Base-by-base conservation (phyloP, 73 alveolate species). In the Paraurostyla sp. region DNA sequence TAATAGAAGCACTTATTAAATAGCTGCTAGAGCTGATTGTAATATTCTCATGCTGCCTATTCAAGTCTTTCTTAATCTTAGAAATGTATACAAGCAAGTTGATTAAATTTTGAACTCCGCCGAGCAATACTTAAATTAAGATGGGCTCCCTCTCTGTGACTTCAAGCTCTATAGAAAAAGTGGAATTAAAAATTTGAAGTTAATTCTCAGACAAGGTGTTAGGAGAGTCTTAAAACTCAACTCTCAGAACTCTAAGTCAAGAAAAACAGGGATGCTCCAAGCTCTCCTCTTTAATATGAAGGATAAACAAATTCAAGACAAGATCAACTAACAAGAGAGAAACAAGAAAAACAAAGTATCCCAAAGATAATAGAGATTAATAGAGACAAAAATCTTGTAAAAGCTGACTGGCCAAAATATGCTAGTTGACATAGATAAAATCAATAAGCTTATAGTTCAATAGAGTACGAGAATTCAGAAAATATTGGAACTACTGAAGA, bases 61-160 rank as follows among this genome's bases (percentile, higher is more conserved):
- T 9, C 16, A 9, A 3, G 11, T 4, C 13, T 33, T 65, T 22
- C 7, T 35, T 15, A 9, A 7, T 3, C 58, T 65, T 11, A 65
- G 82, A 40, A 65, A 38, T 35, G 46, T 18, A 2, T 65, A 65
- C 25, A 65, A 65, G 23, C 42, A 65, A 22, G 23, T 65, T 6
- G 82, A 65, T 2, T 36, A 33, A 65, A 65, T 65, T 16, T 2
- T 65, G 25, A 16, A 25, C 7, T 9, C 35, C 41, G 41, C 82
- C 7, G 82, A 65, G 38, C 6, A 65, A 30, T 65, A 38, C 25
- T 22, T 65, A 6, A 0, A 30, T 15, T 30, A 36, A 16, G 32
- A 65, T 40, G 82, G 82, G 1, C 38, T 65, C 6, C 82, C 82
- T 15, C 25, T 65, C 16, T 65, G 82, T 65, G 82, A 65, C 41